phyloP scores from a whole-genome alignment of 1,139 yeast genomes.

The Pichia sp. region DNA sequence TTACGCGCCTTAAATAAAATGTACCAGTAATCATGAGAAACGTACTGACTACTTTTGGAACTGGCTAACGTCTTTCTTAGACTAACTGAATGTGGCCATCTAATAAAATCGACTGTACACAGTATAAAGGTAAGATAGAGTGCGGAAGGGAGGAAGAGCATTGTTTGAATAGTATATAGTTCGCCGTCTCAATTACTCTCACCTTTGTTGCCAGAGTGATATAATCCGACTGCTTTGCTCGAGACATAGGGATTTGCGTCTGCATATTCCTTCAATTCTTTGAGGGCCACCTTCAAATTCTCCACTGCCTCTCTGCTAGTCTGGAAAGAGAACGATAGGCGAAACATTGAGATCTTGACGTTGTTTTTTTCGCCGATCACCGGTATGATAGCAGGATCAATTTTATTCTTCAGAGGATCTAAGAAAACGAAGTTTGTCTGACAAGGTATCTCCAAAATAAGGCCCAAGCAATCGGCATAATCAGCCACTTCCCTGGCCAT shows the following conservation, averaged over 20 bases:
- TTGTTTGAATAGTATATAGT: no score
- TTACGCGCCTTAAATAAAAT: no score
- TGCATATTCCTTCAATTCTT: slow-evolving; percentile 48
- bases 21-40: no score
- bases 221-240: slow-evolving; percentile 1
- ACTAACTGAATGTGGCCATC: no score
- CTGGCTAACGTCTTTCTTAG: no score
- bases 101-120: no score
- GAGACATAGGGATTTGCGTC: not conserved
- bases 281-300: slow-evolving; percentile 49
- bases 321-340: slow-evolving; percentile 80
- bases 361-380: slow-evolving; percentile 44
- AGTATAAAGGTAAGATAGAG: no score
- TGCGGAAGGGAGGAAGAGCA: no score
- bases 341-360: slow-evolving; percentile 60
- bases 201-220: slow-evolving; percentile 1
- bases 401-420: slow-evolving; percentile 51
- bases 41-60: no score
- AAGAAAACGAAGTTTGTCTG: slow-evolving; percentile 83
- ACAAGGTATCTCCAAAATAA: slow-evolving; percentile 63
- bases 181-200: no score
- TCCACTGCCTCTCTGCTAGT: slow-evolving; percentile 59
- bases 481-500: slow-evolving; percentile 60
- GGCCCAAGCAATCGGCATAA: slow-evolving; percentile 47
- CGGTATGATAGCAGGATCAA: slow-evolving; percentile 50